Conservation (phyloP, 257 asterid genomes). For the Osmanthus fragrans region DNA sequence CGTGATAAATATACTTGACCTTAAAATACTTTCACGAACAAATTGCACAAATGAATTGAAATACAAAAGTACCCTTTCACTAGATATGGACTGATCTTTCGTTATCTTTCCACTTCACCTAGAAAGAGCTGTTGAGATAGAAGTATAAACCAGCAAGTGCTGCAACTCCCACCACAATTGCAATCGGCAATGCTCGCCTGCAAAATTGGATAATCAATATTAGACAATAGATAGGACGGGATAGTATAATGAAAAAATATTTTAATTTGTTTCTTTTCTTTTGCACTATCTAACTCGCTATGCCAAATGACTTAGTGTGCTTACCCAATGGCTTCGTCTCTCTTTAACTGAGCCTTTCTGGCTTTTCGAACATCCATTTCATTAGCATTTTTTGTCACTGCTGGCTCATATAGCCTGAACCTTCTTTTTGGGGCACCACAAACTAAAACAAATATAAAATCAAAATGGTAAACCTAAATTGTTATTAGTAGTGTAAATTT, state of each 20-base stretch:
- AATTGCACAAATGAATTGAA: conserved; percentile 2
- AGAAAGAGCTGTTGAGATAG: conserved; percentile 63
- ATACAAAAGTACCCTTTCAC: background rate
- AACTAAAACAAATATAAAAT: conserved; percentile 42
- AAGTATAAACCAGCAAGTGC: conserved; percentile 66
- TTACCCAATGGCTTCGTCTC: conserved; percentile 81
- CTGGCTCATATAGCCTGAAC: conserved; percentile 64
- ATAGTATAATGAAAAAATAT: background rate
- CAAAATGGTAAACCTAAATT: background rate
- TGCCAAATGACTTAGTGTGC: background rate
- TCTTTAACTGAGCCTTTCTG: conserved; percentile 73
- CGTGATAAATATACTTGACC: background rate
- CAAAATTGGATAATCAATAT: conserved; percentile 11
- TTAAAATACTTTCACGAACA: background rate
- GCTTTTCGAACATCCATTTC: conserved; percentile 65
- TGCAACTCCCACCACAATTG: conserved; percentile 71
- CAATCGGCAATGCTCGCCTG: conserved; percentile 85
- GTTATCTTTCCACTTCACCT: conserved; percentile 15
- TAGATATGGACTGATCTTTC: background rate
- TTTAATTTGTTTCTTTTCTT: no score
- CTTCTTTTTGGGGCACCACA: conserved; percentile 98
- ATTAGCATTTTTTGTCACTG: conserved; percentile 73
- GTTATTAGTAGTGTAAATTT: background rate
- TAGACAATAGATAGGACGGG: background rate
- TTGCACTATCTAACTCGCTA: background rate